Conservation (phyloP, 768 basidiomycete species). For the Termitomyces sp. region DNA sequence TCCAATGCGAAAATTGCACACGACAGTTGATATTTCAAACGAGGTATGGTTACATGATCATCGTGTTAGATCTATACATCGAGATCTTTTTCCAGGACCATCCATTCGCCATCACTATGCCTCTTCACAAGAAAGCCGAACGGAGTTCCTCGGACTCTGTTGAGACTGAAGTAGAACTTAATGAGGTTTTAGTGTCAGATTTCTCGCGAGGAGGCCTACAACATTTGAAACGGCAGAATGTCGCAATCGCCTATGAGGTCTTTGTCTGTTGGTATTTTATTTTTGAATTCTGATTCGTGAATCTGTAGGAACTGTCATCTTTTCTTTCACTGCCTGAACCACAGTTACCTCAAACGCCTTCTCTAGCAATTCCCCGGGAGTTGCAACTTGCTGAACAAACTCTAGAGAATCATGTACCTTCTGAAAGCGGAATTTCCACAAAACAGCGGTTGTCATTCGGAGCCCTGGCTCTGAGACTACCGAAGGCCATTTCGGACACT, state of each 20-base stretch:
- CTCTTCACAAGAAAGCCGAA: slow-evolving; percentile 2
- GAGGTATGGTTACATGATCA: slow-evolving; percentile 2
- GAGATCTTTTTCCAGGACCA: not conserved
- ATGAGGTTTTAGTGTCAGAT: not conserved
- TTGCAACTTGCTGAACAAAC: slow-evolving; percentile 10
- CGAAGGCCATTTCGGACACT: not conserved
- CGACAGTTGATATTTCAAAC: slow-evolving; percentile 1
- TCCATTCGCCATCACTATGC: slow-evolving; percentile 2
- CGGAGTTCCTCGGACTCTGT: no score
- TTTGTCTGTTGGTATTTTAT: no score
- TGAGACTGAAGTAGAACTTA: not conserved
- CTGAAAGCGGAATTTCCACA: slow-evolving; percentile 40
- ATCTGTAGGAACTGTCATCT: not conserved
- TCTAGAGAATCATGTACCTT: slow-evolving; percentile 9
- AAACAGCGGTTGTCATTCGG: slow-evolving; percentile 48
- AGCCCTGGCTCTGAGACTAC: slow-evolving; percentile 29
- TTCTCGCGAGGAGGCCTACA: not conserved
- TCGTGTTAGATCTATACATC: not conserved
- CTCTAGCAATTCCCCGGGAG: no score
- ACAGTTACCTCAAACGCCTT: not conserved
- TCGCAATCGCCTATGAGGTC: not conserved
- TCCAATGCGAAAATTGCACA: slow-evolving; percentile 5
- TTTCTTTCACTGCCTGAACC: no score
- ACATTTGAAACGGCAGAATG: not conserved
- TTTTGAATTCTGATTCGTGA: not conserved